These are phyloP conservation scores for Pichia sp. DNA, from an alignment of 1,139 yeast species.

Conservation along the genomic window DNA sequence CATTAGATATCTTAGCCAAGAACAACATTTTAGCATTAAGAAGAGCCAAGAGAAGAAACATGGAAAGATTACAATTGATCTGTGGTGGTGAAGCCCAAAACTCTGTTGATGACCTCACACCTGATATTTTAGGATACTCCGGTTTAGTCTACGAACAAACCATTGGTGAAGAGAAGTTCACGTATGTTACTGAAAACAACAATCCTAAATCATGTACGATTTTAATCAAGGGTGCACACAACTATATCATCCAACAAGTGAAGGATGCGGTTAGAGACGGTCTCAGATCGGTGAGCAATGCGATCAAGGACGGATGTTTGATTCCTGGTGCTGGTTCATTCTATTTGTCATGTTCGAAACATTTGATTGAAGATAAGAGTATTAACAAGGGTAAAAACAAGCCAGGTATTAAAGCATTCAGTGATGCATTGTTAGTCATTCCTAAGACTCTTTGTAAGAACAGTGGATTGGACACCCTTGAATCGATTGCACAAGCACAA, in stretches of 20 bases:
- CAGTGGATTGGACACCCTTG: constrained; percentile 93
- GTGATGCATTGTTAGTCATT: constrained; percentile 84
- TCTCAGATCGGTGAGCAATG: constrained; percentile 90
- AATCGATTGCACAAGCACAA: constrained; percentile 84
- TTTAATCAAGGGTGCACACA: constrained; percentile 89
- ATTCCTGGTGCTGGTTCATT: constrained; percentile 99
- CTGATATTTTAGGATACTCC: constrained; percentile 82
- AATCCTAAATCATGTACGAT: constrained; percentile 93
- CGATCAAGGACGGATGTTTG: constrained; percentile 77
- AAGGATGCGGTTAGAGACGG: constrained; percentile 99
- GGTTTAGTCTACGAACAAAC: constrained; percentile 92
- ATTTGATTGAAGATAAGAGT: constrained; percentile 53
- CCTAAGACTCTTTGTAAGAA: constrained; percentile 93
- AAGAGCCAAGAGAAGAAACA: constrained; percentile 98
- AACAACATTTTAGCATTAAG: constrained; percentile 92
- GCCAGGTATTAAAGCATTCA: constrained; percentile 90
- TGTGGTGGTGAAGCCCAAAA: constrained; percentile 99
- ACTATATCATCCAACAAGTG: constrained; percentile 84
- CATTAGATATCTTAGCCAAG: constrained; percentile 90
- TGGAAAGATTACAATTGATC: constrained; percentile 96
- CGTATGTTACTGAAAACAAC: constrained; percentile 89
- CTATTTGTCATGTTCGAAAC: constrained; percentile 77
- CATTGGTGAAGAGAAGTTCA: constrained; percentile 96
- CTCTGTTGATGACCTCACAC: constrained; percentile 91
- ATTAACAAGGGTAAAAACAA: constrained; percentile 79